Evolutionary conservation across 257 asterid genomes (phyloP).

Genomic region (Salvia miltiorrhiza): DNA sequence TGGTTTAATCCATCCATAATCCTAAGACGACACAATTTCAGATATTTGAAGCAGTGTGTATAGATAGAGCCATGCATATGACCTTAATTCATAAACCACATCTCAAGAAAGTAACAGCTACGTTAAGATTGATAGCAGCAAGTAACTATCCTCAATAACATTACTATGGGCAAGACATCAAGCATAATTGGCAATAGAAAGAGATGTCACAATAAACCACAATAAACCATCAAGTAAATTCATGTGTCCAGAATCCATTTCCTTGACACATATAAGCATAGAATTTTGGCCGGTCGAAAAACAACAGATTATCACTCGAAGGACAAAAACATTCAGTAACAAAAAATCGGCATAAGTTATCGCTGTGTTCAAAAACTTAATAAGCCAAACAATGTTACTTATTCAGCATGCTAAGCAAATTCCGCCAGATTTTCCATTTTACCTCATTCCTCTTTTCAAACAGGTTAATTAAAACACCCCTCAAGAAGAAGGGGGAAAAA

Average conservation of each 20-base stretch:
- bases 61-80: too few species aligned
- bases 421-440: constrained; percentile 20
- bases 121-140: neutral
- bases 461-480: neutral
- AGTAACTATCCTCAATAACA: constrained; percentile 1
- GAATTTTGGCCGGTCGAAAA: neutral
- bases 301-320: neutral
- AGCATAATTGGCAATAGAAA: too few species aligned
- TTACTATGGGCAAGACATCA: too few species aligned
- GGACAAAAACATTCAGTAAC: neutral
- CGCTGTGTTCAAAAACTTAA: neutral
- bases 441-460: constrained; percentile 2
- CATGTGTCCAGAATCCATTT: too few species aligned
- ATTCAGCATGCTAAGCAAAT: constrained; percentile 2
- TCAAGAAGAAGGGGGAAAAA: neutral
- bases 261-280: too few species aligned
- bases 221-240: too few species aligned
- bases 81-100: neutral
- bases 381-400: neutral
- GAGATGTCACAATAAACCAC: too few species aligned
- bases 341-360: constrained; percentile 7
- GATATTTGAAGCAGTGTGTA: too few species aligned
- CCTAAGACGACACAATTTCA: constrained; percentile 16
- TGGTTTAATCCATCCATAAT: constrained; percentile 68
- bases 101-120: neutral